Evolutionary conservation across 805 yeast species (phyloP), one percentile per base, ranked within the genome.

Genomic region (Kluyveromyces siamensis): DNA sequence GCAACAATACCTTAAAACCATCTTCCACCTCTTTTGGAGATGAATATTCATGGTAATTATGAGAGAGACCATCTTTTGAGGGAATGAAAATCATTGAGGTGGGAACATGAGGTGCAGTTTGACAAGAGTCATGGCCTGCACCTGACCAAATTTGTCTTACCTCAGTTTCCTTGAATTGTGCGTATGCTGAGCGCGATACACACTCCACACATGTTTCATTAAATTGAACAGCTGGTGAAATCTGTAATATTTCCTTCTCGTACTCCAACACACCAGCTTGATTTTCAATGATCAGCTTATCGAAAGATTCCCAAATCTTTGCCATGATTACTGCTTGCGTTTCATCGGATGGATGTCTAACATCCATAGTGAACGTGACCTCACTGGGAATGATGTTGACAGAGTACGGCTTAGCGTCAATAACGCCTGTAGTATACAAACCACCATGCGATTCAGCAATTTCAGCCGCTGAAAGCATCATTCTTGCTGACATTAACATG

Each of bases 71-170:
- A 56, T 79, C 82, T 53, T 68, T 75, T 30, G 83, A 75, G 8
- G 90, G 89, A 56, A 82, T 79, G 60, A 83, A 83, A 35, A 83
- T 77, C 88, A 83, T 83, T 1, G 87, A 76, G 0, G 89, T 82
- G 39, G 90, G 89, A 39, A 77, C 74, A 42, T 72, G 69, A 6
- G 67, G 56, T 8, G 77, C 71, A 1, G 84, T 79, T 19, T 76
- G 72, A 55, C 87, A 80, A 8, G 86, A 79, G 58, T 83, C 90
- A 55, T 83, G 90, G 10, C 86, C 87, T 6, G 89, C 87, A 27
- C 90, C 88, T 54, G 84, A 77, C 42, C 74, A 72, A 46, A 81
- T 79, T 37, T 68, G 72, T 39, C 71, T 65, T 10, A 70, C 67
- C 37, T 70, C 60, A 1, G 68, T 72, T 25, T 66, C 63, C 1